Evolutionary conservation across 106 monocot species (phyloP).

Genomic region (Acorus calamus): DNA sequence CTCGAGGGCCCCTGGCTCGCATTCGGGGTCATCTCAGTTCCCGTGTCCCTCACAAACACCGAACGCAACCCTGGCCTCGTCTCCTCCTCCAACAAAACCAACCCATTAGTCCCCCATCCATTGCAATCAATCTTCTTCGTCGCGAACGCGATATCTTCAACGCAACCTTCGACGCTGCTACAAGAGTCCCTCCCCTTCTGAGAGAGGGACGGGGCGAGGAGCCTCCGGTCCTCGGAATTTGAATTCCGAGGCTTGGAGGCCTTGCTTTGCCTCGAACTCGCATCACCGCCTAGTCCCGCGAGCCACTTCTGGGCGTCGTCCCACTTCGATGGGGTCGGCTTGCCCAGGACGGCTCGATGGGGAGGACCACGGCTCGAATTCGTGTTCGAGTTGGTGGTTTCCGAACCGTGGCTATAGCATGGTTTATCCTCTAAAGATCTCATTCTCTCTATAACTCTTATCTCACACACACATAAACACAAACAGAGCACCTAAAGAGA

Average conservation of each 20-base stretch:
- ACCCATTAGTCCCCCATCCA: constrained; percentile 19
- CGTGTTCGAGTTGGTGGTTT: not conserved
- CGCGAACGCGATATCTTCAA: constrained; percentile 39
- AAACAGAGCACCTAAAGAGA: no score
- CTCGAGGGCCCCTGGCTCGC: constrained; percentile 85
- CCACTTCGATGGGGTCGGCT: constrained; percentile 90
- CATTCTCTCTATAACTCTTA: constrained; percentile 10
- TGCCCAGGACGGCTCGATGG: constrained; percentile 34
- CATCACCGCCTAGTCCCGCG: constrained; percentile 29
- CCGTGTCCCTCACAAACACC: constrained; percentile 73
- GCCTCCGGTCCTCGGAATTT: constrained; percentile 72
- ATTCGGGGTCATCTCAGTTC: constrained; percentile 93
- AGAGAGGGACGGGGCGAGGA: constrained; percentile 41
- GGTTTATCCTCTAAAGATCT: constrained; percentile 37
- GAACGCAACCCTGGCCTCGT: constrained; percentile 23
- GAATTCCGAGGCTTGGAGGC: constrained; percentile 60
- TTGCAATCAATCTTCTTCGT: constrained; percentile 80
- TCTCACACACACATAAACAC: no score
- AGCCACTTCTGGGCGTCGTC: constrained; percentile 99
- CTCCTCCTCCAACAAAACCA: constrained; percentile 13
- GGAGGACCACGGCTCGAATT: constrained; percentile 9
- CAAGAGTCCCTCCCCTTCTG: constrained; percentile 70
- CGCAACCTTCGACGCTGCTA: constrained; percentile 56
- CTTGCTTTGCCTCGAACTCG: constrained; percentile 9
- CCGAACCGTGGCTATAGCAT: constrained; percentile 14